Conservation (phyloP, 257 asterid genomes). For the Rhazya stricta region DNA sequence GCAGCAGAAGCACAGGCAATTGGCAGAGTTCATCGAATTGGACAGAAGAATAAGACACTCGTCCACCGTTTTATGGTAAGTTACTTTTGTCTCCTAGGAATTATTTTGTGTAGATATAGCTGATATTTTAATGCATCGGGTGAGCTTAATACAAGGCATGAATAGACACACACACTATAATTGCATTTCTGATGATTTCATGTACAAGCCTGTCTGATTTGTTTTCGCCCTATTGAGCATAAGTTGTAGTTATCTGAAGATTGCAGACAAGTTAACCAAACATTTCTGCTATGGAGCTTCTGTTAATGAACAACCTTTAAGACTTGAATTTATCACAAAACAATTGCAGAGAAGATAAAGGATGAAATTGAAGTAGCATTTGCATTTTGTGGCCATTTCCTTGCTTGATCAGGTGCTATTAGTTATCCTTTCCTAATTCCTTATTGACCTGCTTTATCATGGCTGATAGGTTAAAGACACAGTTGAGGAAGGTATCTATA, state of each 20-base stretch:
- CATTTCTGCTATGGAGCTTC: neutral
- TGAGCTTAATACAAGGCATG: neutral
- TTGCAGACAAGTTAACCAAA: neutral
- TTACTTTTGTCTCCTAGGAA: neutral
- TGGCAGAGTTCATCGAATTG: slow-evolving; percentile 95
- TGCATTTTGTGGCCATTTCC: neutral
- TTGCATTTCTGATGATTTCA: neutral
- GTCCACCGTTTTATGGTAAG: slow-evolving; percentile 95
- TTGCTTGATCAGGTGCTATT: neutral
- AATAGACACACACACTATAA: neutral
- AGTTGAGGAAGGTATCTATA: slow-evolving; percentile 86
- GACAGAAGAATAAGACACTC: slow-evolving; percentile 75
- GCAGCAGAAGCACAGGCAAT: slow-evolving; percentile 99
- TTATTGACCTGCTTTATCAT: slow-evolving; percentile 7
- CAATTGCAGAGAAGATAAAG: neutral
- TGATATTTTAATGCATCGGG: neutral
- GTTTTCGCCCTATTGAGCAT: neutral
- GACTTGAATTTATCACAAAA: neutral
- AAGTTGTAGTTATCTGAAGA: neutral
- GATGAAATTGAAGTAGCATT: neutral
- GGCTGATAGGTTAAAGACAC: slow-evolving; percentile 70
- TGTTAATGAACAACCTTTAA: neutral
- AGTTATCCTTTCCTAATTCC: neutral
- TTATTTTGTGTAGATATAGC: neutral
- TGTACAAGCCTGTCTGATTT: neutral